Percentiles rank a stretch among this genome's conserved stretches.
Evolutionary conservation across 1,284 basidiomycete genomes (phyloP).

Genomic region (Ganoderma lucidum): DNA sequence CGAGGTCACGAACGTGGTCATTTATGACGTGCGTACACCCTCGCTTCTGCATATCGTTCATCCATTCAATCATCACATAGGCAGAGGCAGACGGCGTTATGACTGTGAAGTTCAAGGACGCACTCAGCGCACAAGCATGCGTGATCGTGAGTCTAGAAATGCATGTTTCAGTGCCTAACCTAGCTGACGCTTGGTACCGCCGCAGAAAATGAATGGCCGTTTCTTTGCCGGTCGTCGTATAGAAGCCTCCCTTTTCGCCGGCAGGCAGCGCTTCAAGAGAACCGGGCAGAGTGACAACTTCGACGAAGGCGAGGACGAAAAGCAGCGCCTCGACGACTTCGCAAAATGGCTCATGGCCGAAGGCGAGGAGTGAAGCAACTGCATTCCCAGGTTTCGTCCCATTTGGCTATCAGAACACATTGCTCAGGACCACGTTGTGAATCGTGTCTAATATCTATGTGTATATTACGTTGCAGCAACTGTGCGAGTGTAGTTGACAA

Average conservation of each 20-base stretch:
- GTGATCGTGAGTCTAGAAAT: conserved; percentile 66
- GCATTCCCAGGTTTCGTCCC: neutral
- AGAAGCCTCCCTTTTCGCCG: conserved; percentile 82
- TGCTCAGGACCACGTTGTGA: neutral
- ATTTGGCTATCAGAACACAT: neutral
- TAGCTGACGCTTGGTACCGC: conserved; percentile 5
- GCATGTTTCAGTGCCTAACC: neutral
- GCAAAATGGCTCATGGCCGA: conserved; percentile 86
- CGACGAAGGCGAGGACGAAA: conserved; percentile 76
- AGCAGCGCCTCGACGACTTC: conserved; percentile 87
- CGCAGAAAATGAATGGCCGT: conserved; percentile 93
- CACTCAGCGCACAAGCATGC: conserved; percentile 89
- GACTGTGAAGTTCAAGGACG: conserved; percentile 94
- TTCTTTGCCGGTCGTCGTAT: conserved; percentile 90
- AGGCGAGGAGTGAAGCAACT: conserved; percentile 53
- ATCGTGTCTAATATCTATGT: conserved; percentile 19
- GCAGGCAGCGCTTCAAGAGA: conserved; percentile 84
- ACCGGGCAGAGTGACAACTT: conserved; percentile 68
- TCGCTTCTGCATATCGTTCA: neutral
- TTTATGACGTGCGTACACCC: conserved; percentile 86
- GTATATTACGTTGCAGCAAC: conserved; percentile 19
- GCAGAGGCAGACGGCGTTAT: conserved; percentile 95
- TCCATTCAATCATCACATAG: conserved; percentile 50
- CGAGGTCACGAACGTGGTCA: conserved; percentile 95
- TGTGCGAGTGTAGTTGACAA: conserved; percentile 3